Evolutionary conservation across 495 filamentous ascomycete genomes (phyloP).

Genomic region (Aspergillus olivimuriae): DNA sequence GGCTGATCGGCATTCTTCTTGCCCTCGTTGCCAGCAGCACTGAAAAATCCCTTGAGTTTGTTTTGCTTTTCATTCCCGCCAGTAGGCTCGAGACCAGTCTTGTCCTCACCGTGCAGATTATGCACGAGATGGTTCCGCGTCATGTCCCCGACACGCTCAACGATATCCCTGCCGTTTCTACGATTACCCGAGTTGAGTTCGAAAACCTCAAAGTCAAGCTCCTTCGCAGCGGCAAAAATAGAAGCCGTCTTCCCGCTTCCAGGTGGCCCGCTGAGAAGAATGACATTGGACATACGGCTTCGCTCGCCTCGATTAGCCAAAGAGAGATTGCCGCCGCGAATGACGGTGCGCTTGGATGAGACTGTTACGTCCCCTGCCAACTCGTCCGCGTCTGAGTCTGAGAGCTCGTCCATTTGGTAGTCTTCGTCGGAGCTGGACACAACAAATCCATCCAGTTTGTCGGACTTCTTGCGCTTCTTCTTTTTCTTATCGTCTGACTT

Average conservation of each 20-base stretch:
- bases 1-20: constrained; percentile 15
- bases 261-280: constrained; percentile 81
- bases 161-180: constrained; percentile 80
- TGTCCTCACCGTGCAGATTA: constrained; percentile 30
- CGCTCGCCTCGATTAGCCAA: constrained; percentile 32
- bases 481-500: constrained; percentile 39
- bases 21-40: constrained; percentile 29
- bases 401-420: constrained; percentile 66
- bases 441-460: constrained; percentile 77
- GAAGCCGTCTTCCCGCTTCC: constrained; percentile 93
- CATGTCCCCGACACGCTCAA: constrained; percentile 95
- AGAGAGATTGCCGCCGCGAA: constrained; percentile 50
- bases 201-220: constrained; percentile 90
- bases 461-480: constrained; percentile 62
- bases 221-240: constrained; percentile 90
- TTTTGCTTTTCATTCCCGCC: constrained; percentile 62
- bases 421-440: constrained; percentile 78
- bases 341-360: constrained; percentile 53
- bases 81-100: constrained; percentile 11
- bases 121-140: constrained; percentile 87
- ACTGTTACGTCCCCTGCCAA: constrained; percentile 30
- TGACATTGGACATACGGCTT: constrained; percentile 46
- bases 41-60: constrained; percentile 79
- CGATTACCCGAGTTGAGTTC: constrained; percentile 84
- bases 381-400: constrained; percentile 59